Percentiles rank a stretch among this genome's conserved stretches.
Evolutionary conservation across 2,329 filamentous ascomycete genomes (phyloP).

Genomic region (Exophiala alcalophila): DNA sequence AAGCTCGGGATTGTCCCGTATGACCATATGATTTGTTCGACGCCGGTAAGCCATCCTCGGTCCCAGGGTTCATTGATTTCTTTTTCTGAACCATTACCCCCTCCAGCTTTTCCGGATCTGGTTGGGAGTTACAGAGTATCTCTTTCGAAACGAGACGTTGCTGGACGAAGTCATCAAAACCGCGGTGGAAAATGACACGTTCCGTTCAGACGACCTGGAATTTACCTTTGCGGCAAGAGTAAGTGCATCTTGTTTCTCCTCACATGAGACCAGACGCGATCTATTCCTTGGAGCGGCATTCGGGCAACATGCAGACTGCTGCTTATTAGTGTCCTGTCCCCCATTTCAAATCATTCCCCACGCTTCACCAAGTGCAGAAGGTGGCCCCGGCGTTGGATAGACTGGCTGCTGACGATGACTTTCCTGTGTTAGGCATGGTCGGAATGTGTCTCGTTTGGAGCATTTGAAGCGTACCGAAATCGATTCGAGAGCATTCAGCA

Average conservation of each 20-base stretch:
- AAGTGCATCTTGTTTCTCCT: conserved; percentile 30
- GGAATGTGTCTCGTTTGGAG: conserved; percentile 83
- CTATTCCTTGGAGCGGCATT: not conserved
- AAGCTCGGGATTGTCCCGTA: conserved; percentile 91
- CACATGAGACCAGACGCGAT: not conserved
- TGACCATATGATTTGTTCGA: conserved; percentile 99
- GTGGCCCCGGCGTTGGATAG: not conserved
- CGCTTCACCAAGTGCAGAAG: conserved; percentile 1
- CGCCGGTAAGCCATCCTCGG: conserved; percentile 58
- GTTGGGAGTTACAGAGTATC: conserved; percentile 93
- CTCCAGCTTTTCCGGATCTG: conserved; percentile 81
- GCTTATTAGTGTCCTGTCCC: not conserved
- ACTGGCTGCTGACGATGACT: conserved; percentile 8
- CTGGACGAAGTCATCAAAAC: conserved; percentile 83
- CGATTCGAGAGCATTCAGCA: conserved; percentile 84
- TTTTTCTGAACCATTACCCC: conserved; percentile 15
- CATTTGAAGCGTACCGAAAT: conserved; percentile 90
- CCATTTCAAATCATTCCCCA: conserved; percentile 3
- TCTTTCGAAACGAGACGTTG: conserved; percentile 78
- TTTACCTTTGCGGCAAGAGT: conserved; percentile 92
- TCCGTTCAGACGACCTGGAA: conserved; percentile 92
- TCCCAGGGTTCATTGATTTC: conserved; percentile 7
- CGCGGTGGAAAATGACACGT: conserved; percentile 83
- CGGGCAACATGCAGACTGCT: conserved; percentile 9
- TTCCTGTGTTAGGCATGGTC: conserved; percentile 68